A percentile compares a stretch with the other conserved stretches of the same genome.
Conservation (phyloP, 805 yeast species). For the Saturnispora serradocipensis region DNA sequence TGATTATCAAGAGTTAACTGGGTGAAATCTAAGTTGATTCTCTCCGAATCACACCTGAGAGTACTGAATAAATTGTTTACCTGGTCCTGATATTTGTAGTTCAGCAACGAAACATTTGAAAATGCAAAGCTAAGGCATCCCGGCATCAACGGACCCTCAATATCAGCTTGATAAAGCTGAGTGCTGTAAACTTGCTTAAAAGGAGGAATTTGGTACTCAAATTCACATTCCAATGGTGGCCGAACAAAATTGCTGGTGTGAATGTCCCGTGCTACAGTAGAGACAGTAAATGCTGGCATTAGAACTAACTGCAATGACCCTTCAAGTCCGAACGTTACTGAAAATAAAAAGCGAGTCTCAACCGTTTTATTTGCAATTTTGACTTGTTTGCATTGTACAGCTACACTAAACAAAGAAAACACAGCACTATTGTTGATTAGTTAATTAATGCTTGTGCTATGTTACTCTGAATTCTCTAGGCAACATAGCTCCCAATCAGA, state of each 20-base stretch:
- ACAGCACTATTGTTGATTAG: neutral
- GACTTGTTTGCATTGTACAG: neutral
- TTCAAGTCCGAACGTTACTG: neutral
- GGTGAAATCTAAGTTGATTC: constrained; percentile 4
- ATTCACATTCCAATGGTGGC: neutral
- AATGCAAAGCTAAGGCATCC: constrained; percentile 1
- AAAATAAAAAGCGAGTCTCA: neutral
- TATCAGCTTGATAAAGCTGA: neutral
- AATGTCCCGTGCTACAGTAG: neutral
- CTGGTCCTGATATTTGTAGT: neutral
- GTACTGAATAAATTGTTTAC: neutral
- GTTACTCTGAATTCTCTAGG: neutral
- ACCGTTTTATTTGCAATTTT: neutral
- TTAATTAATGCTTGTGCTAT: too few species aligned
- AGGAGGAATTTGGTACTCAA: constrained; percentile 5
- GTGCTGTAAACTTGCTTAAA: neutral
- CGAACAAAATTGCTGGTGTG: neutral
- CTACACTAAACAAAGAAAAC: too few species aligned
- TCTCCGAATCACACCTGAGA: neutral
- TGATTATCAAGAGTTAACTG: neutral
- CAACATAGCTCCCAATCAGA: too few species aligned
- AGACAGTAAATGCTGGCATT: constrained; percentile 4
- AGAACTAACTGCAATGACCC: neutral
- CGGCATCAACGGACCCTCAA: neutral
- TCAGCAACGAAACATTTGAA: neutral